phyloP scores from a whole-genome alignment of 768 basidiomycete species.

The Naganishia kalamii region DNA sequence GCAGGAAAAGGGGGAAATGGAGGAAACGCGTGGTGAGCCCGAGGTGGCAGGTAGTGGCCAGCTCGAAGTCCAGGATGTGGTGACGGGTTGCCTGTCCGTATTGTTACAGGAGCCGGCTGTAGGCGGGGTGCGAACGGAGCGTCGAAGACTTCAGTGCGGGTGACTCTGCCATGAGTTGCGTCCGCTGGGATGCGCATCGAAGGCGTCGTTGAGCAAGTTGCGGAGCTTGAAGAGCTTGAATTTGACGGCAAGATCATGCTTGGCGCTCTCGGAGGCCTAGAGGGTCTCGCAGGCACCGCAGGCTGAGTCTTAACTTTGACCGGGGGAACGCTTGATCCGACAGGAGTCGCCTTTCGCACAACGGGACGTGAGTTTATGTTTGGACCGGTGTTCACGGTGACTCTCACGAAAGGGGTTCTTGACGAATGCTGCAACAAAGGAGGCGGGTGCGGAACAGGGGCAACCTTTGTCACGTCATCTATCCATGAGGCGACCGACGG shows the following conservation, averaged over 20 bases:
- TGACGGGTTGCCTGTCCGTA: neutral
- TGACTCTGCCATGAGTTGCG: constrained; percentile 1
- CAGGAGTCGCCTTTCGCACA: no score
- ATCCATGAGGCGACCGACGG: no score
- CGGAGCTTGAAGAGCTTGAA: neutral
- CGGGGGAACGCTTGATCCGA: no score
- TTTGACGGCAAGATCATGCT: no score
- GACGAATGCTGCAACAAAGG: no score
- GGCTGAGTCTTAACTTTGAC: no score
- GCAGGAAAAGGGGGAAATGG: neutral
- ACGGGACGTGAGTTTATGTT: no score
- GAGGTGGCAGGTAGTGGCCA: neutral
- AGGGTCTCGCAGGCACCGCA: no score
- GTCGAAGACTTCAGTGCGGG: neutral
- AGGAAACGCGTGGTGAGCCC: neutral
- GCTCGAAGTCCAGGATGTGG: neutral
- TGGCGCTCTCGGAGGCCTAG: neutral
- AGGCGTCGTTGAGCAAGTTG: neutral
- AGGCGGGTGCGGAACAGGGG: no score
- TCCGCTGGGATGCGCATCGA: neutral
- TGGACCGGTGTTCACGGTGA: no score
- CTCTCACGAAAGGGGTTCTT: no score
- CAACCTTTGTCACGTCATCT: no score
- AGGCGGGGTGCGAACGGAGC: neutral
- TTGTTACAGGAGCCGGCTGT: neutral